A percentile compares a stretch with the other conserved stretches of the same genome.
These are phyloP conservation scores for Syzygium jambos DNA, from an alignment of 345 rosid species.

Conservation along the genomic window DNA sequence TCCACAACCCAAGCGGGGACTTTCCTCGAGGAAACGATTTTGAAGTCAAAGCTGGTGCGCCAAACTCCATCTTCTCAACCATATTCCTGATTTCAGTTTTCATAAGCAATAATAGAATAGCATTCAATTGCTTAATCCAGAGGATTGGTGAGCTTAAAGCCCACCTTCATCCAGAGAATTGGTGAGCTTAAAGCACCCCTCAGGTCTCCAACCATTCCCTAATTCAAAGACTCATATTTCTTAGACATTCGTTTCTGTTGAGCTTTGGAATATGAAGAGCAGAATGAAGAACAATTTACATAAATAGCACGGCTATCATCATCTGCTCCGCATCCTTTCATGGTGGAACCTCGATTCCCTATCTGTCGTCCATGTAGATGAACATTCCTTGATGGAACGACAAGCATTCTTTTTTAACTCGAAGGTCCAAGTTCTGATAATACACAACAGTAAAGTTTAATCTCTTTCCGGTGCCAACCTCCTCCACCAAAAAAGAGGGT, in stretches of 20 bases:
- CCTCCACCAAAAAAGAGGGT: background rate
- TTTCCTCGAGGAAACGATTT: background rate
- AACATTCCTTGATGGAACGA: background rate
- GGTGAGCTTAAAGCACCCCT: background rate
- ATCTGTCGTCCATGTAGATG: background rate
- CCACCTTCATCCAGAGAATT: background rate
- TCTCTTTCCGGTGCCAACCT: background rate
- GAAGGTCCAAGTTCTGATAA: background rate
- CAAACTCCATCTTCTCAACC: constrained; percentile 2
- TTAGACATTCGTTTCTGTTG: background rate
- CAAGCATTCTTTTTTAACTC: background rate
- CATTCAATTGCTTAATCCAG: background rate
- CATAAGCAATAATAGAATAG: background rate
- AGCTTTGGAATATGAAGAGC: background rate
- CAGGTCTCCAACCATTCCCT: background rate
- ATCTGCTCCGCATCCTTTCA: background rate
- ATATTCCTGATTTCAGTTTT: background rate
- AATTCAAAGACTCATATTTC: background rate
- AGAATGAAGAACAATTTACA: background rate
- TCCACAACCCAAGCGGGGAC: background rate
- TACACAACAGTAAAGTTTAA: background rate
- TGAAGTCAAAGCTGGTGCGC: constrained; percentile 7
- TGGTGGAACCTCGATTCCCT: background rate
- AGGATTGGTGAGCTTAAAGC: background rate
- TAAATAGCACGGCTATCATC: background rate